A percentile compares a stretch with the other conserved stretches of the same genome.
phyloP scores from a whole-genome alignment of 1,139 yeast genomes.

The Hansenula lynferdii region DNA sequence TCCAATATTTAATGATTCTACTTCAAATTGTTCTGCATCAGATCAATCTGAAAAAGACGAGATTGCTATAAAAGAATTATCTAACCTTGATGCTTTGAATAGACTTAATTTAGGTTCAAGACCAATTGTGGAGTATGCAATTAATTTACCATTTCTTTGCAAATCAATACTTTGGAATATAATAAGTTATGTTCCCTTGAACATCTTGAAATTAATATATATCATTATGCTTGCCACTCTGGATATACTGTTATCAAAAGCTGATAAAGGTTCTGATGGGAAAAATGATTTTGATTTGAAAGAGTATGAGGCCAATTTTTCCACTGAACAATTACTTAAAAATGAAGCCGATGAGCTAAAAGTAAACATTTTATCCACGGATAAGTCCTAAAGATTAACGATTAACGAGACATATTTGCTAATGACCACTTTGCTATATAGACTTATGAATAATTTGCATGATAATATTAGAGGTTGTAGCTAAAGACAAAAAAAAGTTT shows the following conservation, averaged over 20 bases:
- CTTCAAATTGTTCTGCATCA: background rate
- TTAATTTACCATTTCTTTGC: constrained; percentile 7
- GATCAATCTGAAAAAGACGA: background rate
- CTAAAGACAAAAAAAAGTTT: too few species aligned
- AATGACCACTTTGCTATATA: too few species aligned
- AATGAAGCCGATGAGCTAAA: too few species aligned
- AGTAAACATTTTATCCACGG: too few species aligned
- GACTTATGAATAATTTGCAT: too few species aligned
- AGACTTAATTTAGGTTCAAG: constrained; percentile 3
- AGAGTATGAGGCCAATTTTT: too few species aligned
- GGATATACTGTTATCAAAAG: constrained; percentile 4
- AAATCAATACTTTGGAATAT: constrained; percentile 11
- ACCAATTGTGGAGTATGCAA: constrained; percentile 6
- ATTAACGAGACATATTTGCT: too few species aligned
- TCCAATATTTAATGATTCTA: background rate
- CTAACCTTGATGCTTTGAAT: background rate
- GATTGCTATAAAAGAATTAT: background rate
- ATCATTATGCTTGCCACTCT: constrained; percentile 7
- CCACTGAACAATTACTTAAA: too few species aligned
- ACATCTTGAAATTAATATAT: constrained; percentile 8
- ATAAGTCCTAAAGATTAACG: too few species aligned
- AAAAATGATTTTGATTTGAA: too few species aligned
- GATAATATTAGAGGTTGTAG: too few species aligned
- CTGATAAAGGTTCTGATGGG: background rate
- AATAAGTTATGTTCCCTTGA: constrained; percentile 11